phyloP scores from a whole-genome alignment of 352 stramenopile species.

The Pythium vanterpoolii region DNA sequence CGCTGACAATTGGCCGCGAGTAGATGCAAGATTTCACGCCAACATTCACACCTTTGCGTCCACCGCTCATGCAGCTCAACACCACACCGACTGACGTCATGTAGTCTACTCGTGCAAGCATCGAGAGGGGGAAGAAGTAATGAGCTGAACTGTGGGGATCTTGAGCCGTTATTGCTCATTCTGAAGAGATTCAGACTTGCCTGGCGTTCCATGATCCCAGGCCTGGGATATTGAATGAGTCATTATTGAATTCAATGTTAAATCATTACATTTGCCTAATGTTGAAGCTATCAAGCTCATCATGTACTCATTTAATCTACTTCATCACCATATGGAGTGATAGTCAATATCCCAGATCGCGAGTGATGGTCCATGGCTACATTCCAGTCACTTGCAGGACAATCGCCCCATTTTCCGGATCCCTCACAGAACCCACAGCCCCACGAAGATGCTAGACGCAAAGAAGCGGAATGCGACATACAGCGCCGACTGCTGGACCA shows the following conservation, averaged over 20 bases:
- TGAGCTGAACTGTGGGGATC: too few species aligned
- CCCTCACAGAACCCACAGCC: background rate
- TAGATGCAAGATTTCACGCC: too few species aligned
- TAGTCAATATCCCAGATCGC: background rate
- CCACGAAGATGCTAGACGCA: background rate
- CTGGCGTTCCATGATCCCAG: background rate
- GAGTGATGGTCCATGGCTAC: slow-evolving; percentile 1
- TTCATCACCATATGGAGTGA: background rate
- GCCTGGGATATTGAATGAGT: background rate
- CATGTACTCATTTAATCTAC: too few species aligned
- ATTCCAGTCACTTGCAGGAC: background rate
- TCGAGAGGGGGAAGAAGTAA: too few species aligned
- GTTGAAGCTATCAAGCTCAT: too few species aligned
- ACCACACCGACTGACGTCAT: too few species aligned
- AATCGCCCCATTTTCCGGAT: background rate
- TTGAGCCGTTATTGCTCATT: background rate
- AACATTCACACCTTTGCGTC: too few species aligned
- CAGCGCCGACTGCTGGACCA: background rate
- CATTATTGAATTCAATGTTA: background rate
- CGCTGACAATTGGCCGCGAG: too few species aligned
- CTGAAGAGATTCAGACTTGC: background rate
- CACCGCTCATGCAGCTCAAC: too few species aligned
- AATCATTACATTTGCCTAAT: too few species aligned
- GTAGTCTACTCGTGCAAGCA: background rate
- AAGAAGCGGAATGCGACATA: background rate